These are phyloP conservation scores for Condylostoma magnum DNA, from an alignment of 169 alveolate species.

Conservation along the genomic window DNA sequence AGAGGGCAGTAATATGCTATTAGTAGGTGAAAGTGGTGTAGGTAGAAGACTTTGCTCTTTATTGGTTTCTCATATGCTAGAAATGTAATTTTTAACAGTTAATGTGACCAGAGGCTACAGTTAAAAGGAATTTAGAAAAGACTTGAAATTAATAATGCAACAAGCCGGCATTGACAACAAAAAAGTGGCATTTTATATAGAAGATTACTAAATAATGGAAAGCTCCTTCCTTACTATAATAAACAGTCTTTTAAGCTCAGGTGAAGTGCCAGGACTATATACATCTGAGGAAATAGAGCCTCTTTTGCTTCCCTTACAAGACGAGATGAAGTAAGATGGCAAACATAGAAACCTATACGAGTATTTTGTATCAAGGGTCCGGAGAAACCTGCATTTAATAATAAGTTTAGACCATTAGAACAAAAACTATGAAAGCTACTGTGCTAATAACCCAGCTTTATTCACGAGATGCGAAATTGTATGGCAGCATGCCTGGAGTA, in stretches of 20 bases:
- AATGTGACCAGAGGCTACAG: conserved; percentile 80
- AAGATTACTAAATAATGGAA: conserved; percentile 86
- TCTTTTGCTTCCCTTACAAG: conserved; percentile 58
- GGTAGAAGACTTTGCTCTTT: conserved; percentile 80
- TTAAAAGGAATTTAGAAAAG: conserved; percentile 63
- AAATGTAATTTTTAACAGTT: conserved; percentile 77
- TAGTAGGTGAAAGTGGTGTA: conserved; percentile 88
- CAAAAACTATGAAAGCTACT: conserved; percentile 72
- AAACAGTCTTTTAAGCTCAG: conserved; percentile 85
- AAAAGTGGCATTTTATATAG: conserved; percentile 70
- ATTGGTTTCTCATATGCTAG: conserved; percentile 76
- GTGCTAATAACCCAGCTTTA: conserved; percentile 86
- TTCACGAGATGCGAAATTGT: conserved; percentile 75
- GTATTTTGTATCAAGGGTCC: conserved; percentile 77
- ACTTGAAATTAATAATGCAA: conserved; percentile 76
- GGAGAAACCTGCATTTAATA: conserved; percentile 74
- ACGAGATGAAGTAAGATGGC: conserved; percentile 67
- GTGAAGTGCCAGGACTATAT: conserved; percentile 89
- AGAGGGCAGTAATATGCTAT: conserved; percentile 74
- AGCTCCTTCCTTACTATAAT: conserved; percentile 78
- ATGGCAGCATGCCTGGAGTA: conserved; percentile 80
- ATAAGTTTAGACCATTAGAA: conserved; percentile 82
- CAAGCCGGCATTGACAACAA: conserved; percentile 78
- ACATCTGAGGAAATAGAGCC: conserved; percentile 90
- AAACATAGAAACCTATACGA: conserved; percentile 79